Conservation (phyloP, 805 yeast genomes). For the Yarrowia porcina region DNA sequence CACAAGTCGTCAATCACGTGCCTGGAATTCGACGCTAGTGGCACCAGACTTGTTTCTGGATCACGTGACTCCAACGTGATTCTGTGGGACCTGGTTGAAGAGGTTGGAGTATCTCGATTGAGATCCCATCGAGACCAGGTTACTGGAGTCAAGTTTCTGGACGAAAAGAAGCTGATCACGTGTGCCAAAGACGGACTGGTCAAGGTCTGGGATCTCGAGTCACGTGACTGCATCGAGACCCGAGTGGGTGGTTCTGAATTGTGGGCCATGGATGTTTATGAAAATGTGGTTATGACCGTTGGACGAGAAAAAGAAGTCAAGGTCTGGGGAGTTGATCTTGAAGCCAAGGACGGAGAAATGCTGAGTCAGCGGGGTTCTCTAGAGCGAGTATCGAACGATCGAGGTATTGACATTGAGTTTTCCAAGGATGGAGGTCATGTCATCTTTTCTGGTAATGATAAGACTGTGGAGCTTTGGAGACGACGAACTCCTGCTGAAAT, state of each 20-base stretch:
- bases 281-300: slow-evolving; percentile 56
- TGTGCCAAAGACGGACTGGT: slow-evolving; percentile 86
- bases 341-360: slow-evolving; percentile 47
- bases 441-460: slow-evolving; percentile 71
- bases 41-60: slow-evolving; percentile 84
- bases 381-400: slow-evolving; percentile 38
- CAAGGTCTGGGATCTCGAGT: slow-evolving; percentile 87
- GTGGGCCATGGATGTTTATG: slow-evolving; percentile 67
- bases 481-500: slow-evolving; percentile 74
- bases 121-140: slow-evolving; percentile 87
- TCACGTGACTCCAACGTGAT: slow-evolving; percentile 80
- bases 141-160: slow-evolving; percentile 63
- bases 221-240: slow-evolving; percentile 89
- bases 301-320: slow-evolving; percentile 80
- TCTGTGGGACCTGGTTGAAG: slow-evolving; percentile 93
- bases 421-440: slow-evolving; percentile 39
- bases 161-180: slow-evolving; percentile 50
- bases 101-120: slow-evolving; percentile 80
- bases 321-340: slow-evolving; percentile 71
- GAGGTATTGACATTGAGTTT: slow-evolving; percentile 63
- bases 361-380: slow-evolving; percentile 46
- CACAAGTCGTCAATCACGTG: slow-evolving; percentile 76
- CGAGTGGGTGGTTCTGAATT: slow-evolving; percentile 95
- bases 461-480: slow-evolving; percentile 75
- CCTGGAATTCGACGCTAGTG: slow-evolving; percentile 69